Evolutionary conservation across 2,329 filamentous ascomycete species (phyloP).

Genomic region (Penicillium rolfsii): DNA sequence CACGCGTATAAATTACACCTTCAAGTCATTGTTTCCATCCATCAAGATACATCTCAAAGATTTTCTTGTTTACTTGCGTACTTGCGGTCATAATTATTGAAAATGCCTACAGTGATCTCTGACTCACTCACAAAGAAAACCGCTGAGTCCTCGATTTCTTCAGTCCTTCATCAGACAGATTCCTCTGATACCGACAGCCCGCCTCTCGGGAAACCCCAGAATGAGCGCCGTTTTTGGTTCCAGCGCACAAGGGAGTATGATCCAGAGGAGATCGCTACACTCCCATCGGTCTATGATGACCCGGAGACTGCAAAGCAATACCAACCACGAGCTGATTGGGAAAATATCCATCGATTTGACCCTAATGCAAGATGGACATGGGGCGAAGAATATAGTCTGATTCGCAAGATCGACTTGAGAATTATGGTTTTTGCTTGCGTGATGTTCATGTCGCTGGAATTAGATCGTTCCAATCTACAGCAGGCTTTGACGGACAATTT

Average conservation of each 20-base stretch:
- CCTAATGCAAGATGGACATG: constrained; percentile 31
- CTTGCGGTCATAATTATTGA: neutral
- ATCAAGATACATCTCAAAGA: neutral
- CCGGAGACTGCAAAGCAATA: constrained; percentile 44
- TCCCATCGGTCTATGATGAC: constrained; percentile 54
- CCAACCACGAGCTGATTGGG: constrained; percentile 37
- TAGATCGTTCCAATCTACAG: constrained; percentile 61
- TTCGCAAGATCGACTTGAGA: constrained; percentile 29
- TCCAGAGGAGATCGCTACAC: constrained; percentile 39
- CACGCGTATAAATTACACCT: neutral
- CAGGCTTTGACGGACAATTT: constrained; percentile 63
- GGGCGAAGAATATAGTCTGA: constrained; percentile 23
- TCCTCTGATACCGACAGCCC: constrained; percentile 8
- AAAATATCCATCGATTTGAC: constrained; percentile 43
- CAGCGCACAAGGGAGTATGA: constrained; percentile 30
- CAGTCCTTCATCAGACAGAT: neutral
- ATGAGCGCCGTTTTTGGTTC: constrained; percentile 37
- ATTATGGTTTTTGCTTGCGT: constrained; percentile 45
- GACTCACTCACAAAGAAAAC: constrained; percentile 7
- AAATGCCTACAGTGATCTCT: constrained; percentile 9
- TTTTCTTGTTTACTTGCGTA: too few relatives aligned
- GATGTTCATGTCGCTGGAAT: constrained; percentile 63
- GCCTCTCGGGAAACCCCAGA: constrained; percentile 21
- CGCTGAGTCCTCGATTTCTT: neutral
- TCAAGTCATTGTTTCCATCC: neutral